These are phyloP conservation scores for Chrysanthemum seticuspe DNA, from an alignment of 129 eudicot species.

Conservation along the genomic window DNA sequence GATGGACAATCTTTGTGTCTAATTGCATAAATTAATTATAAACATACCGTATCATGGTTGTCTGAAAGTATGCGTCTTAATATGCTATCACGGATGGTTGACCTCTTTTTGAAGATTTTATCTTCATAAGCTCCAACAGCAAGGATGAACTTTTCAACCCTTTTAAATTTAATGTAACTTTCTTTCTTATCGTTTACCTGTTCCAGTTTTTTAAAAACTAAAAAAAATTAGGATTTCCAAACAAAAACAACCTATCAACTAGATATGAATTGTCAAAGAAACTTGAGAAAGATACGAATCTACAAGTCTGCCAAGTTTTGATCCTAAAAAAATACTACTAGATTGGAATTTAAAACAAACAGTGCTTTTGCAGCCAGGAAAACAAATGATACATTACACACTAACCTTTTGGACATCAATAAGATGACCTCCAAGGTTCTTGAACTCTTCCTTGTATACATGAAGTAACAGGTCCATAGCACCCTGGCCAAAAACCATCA, in stretches of 20 bases:
- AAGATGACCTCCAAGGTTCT: conserved; percentile 55
- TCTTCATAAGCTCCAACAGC: conserved; percentile 52
- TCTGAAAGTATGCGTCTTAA: conserved; percentile 28
- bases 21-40: not conserved
- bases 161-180: conserved; percentile 38
- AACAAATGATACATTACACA: not conserved
- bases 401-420: conserved; percentile 49
- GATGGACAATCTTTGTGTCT: no score
- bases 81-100: conserved; percentile 27
- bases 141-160: conserved; percentile 70
- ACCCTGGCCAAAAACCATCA: conserved; percentile 25
- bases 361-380: not conserved
- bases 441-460: conserved; percentile 56
- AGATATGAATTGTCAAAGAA: not conserved
- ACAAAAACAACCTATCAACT: no score
- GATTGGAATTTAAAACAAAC: not conserved
- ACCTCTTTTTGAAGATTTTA: conserved; percentile 51
- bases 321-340: not conserved
- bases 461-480: conserved; percentile 53
- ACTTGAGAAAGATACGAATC: not conserved
- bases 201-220: not conserved
- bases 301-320: no score
- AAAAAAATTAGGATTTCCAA: no score
- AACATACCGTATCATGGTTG: conserved; percentile 30
- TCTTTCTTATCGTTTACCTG: conserved; percentile 46